A percentile compares a stretch with the other conserved stretches of the same genome.
phyloP scores from a whole-genome alignment of 139 green algal genomes.

The Chlorokybus atmophyticus region DNA sequence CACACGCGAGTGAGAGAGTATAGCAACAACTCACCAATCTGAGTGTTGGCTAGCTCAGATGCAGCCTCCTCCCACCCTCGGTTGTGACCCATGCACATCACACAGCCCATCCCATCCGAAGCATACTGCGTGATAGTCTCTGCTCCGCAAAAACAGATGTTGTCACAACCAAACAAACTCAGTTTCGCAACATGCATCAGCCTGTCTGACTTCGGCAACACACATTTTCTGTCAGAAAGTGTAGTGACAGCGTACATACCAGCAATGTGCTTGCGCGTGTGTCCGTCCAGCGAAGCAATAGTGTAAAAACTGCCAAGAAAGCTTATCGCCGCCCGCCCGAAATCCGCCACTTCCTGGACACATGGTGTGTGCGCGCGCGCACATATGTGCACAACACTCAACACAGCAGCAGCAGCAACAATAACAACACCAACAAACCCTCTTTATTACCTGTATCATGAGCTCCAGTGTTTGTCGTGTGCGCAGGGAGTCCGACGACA shows the following conservation, averaged over 20 bases:
- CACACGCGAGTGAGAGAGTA: too few relatives aligned
- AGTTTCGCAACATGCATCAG: too few relatives aligned
- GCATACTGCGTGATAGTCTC: background rate
- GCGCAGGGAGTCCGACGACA: background rate
- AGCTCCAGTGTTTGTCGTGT: background rate
- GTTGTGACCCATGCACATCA: slow-evolving; percentile 7
- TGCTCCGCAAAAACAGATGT: too few relatives aligned
- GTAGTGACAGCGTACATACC: too few relatives aligned
- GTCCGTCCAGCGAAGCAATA: background rate
- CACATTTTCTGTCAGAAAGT: background rate
- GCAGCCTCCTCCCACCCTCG: slow-evolving; percentile 7
- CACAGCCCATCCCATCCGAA: background rate
- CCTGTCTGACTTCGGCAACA: too few relatives aligned
- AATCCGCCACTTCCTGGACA: background rate
- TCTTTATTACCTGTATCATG: too few relatives aligned
- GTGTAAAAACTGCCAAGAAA: background rate
- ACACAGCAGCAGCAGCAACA: too few relatives aligned
- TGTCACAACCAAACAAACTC: too few relatives aligned
- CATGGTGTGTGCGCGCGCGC: too few relatives aligned
- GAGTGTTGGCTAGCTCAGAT: background rate
- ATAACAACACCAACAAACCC: too few relatives aligned
- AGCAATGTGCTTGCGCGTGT: background rate
- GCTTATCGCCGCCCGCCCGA: background rate
- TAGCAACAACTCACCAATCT: too few relatives aligned
- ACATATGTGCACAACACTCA: too few relatives aligned